These are phyloP conservation scores for Calocera viscosa DNA, from an alignment of 768 basidiomycete species.

Conservation along the genomic window DNA sequence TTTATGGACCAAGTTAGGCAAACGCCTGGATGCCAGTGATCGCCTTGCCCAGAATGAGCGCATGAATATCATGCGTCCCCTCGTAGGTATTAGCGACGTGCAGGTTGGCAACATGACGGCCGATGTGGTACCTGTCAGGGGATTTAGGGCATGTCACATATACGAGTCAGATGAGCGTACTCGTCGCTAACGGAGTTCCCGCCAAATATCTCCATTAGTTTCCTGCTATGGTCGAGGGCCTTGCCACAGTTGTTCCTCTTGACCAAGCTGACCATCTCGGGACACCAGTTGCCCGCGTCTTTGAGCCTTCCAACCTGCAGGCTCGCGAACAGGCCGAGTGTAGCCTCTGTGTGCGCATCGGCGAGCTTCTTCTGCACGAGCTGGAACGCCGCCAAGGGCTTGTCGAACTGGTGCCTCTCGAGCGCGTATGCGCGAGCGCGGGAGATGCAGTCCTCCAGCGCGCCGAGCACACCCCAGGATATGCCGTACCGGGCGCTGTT, in stretches of 20 bases:
- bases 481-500: slow-evolving; percentile 85
- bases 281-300: slow-evolving; percentile 56
- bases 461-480: slow-evolving; percentile 92
- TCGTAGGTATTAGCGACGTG: slow-evolving; percentile 97
- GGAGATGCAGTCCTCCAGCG: slow-evolving; percentile 79
- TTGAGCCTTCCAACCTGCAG: slow-evolving; percentile 78
- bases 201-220: slow-evolving; percentile 79
- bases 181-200: slow-evolving; percentile 91
- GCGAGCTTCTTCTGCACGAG: slow-evolving; percentile 96
- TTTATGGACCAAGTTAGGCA: slow-evolving; percentile 22
- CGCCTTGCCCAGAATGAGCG: slow-evolving; percentile 87
- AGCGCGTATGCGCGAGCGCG: slow-evolving; percentile 72
- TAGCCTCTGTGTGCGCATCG: slow-evolving; percentile 78
- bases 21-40: slow-evolving; percentile 86
- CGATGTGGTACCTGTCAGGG: slow-evolving; percentile 65
- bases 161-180: slow-evolving; percentile 35
- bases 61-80: slow-evolving; percentile 72
- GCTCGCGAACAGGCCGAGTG: slow-evolving; percentile 62
- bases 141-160: not conserved
- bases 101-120: slow-evolving; percentile 86
- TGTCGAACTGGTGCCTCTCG: slow-evolving; percentile 79
- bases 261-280: slow-evolving; percentile 90
- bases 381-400: slow-evolving; percentile 87
- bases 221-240: slow-evolving; percentile 69
- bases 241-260: slow-evolving; percentile 96